phyloP scores from a whole-genome alignment of 2,329 filamentous ascomycete species.

The Verticillium tricorpus region DNA sequence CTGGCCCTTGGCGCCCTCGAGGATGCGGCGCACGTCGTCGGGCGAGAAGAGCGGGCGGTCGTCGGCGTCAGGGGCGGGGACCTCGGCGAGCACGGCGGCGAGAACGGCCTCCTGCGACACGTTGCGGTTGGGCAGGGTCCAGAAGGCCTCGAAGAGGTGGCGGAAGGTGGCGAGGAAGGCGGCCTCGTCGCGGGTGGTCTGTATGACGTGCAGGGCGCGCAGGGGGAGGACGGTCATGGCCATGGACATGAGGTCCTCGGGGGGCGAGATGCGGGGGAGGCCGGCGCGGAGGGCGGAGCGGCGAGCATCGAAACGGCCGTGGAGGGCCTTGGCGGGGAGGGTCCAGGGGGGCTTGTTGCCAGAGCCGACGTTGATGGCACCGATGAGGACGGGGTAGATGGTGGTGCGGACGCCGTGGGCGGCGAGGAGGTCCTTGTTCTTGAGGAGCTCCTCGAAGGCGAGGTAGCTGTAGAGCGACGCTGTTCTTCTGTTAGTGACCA shows the following conservation, averaged over 20 bases:
- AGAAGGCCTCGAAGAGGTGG: constrained; percentile 57
- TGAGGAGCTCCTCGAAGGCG: constrained; percentile 51
- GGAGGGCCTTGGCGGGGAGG: constrained; percentile 61
- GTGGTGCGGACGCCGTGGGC: constrained; percentile 60
- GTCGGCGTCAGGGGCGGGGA: constrained; percentile 17
- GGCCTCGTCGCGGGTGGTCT: constrained; percentile 44
- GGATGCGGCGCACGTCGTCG: constrained; percentile 49
- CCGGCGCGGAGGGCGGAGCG: constrained; percentile 34
- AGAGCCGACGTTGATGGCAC: constrained; percentile 57
- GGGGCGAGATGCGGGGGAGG: constrained; percentile 29
- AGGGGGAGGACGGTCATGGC: constrained; percentile 51
- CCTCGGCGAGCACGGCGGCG: constrained; percentile 26
- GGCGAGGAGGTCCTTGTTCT: constrained; percentile 48
- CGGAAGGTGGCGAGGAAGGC: constrained; percentile 50
- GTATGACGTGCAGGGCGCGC: constrained; percentile 63
- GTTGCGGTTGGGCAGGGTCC: constrained; percentile 54
- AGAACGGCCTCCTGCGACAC: constrained; percentile 56
- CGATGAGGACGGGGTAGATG: constrained; percentile 71
- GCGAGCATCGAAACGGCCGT: constrained; percentile 39
- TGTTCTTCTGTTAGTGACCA: constrained; percentile 24
- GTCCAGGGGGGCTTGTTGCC: constrained; percentile 74
- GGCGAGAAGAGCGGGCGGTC: constrained; percentile 37
- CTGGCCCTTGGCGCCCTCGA: constrained; percentile 44
- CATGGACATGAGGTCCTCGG: constrained; percentile 37
- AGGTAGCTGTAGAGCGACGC: constrained; percentile 62